Evolutionary conservation across 2,329 filamentous ascomycete genomes (phyloP).

Genomic region (Epichloe amarillans): DNA sequence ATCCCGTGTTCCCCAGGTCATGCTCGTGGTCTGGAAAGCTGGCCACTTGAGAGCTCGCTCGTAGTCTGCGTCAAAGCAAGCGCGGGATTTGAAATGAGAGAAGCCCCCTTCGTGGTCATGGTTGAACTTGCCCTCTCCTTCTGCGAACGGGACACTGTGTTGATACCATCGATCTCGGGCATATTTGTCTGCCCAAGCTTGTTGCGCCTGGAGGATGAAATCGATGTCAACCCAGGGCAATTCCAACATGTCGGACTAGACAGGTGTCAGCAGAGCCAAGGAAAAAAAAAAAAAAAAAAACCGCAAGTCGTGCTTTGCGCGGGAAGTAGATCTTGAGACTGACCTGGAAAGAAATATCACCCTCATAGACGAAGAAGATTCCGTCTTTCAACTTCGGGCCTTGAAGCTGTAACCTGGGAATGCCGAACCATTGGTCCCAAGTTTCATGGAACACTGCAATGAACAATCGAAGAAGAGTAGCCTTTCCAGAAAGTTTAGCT

Average conservation of each 20-base stretch:
- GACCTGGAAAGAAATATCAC: conserved; percentile 32
- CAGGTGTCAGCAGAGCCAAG: not conserved
- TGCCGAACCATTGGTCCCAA: conserved; percentile 26
- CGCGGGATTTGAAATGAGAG: conserved; percentile 19
- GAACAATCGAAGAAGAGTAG: conserved; percentile 24
- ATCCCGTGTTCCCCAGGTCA: conserved; percentile 17
- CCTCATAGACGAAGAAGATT: conserved; percentile 12
- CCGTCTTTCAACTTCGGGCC: conserved; percentile 6
- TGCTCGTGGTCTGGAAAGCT: conserved; percentile 9
- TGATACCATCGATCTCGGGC: conserved; percentile 21
- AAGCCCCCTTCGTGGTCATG: conserved; percentile 13
- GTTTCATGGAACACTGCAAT: conserved; percentile 23
- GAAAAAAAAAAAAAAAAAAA: too few relatives aligned
- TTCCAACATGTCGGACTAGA: conserved; percentile 29
- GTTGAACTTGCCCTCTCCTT: not conserved
- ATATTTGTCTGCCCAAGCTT: conserved; percentile 30
- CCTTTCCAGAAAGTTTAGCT: conserved; percentile 28
- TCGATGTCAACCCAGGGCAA: conserved; percentile 31
- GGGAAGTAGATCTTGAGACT: conserved; percentile 7
- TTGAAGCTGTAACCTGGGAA: conserved; percentile 8
- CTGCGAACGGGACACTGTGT: conserved; percentile 14
- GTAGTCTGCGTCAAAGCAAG: conserved; percentile 26
- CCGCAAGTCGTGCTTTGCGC: not conserved
- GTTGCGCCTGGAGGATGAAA: conserved; percentile 33
- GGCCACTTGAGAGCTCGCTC: conserved; percentile 13